Conservation (phyloP, 805 yeast genomes). For the Hanseniaspora lindneri region DNA sequence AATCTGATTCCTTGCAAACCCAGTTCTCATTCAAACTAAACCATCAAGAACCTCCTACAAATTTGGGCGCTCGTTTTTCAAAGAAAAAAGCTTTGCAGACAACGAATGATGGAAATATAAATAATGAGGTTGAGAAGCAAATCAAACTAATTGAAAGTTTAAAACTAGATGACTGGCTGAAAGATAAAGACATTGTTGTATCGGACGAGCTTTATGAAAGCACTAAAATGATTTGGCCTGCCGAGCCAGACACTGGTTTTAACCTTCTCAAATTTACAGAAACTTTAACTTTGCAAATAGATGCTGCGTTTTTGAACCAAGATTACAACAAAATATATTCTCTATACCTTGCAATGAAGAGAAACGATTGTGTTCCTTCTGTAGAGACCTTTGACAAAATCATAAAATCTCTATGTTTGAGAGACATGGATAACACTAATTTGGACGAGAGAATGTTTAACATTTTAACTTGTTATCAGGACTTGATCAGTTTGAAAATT, state of each 20-base stretch:
- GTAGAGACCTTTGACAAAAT: slow-evolving; percentile 43
- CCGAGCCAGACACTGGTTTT: slow-evolving; percentile 25
- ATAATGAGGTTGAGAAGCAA: slow-evolving; percentile 1
- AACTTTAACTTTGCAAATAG: slow-evolving; percentile 28
- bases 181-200: slow-evolving; percentile 9
- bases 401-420: slow-evolving; percentile 39
- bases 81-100: too few species aligned
- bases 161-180: slow-evolving; percentile 16
- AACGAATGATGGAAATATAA: too few species aligned
- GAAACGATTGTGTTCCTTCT: slow-evolving; percentile 39
- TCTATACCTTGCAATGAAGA: slow-evolving; percentile 32
- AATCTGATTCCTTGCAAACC: slow-evolving; percentile 13
- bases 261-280: slow-evolving; percentile 27
- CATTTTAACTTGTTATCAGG: slow-evolving; percentile 56
- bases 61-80: too few species aligned
- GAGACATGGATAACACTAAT: slow-evolving; percentile 41
- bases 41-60: not conserved
- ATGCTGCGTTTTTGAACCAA: slow-evolving; percentile 20
- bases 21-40: slow-evolving; percentile 7
- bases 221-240: slow-evolving; percentile 25
- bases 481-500: slow-evolving; percentile 40
- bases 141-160: slow-evolving; percentile 18
- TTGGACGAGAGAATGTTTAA: slow-evolving; percentile 51
- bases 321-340: slow-evolving; percentile 32
- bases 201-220: slow-evolving; percentile 14